Percentiles rank a stretch among this genome's conserved stretches.
phyloP scores from a whole-genome alignment of 1,139 yeast species.

The Zygosaccharomyces sapae region DNA sequence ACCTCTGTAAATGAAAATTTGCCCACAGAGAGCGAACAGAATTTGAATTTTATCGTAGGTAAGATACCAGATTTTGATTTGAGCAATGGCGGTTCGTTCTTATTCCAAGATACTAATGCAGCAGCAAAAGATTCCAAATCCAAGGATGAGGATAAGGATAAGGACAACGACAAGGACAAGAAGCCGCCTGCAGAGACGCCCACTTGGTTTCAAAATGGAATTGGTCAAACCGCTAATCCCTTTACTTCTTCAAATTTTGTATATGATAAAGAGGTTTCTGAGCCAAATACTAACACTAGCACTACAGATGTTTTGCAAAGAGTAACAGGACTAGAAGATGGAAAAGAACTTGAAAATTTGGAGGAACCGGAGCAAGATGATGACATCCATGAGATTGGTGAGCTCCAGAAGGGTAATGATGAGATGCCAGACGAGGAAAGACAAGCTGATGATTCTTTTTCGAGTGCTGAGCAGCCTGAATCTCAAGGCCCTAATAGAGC shows the following conservation, averaged over 20 bases:
- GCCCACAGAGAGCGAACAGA: slow-evolving; percentile 23
- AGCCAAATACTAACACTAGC: slow-evolving; percentile 7
- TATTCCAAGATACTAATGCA: slow-evolving; percentile 17
- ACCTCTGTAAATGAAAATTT: background rate
- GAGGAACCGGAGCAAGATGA: background rate
- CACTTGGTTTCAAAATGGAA: slow-evolving; percentile 21
- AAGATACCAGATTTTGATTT: slow-evolving; percentile 22
- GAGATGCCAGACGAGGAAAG: background rate
- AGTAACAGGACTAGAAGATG: slow-evolving; percentile 18
- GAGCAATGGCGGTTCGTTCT: slow-evolving; percentile 15
- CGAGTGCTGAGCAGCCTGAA: background rate
- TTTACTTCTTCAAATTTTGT: slow-evolving; percentile 20
- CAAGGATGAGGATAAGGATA: slow-evolving; percentile 7
- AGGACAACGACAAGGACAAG: slow-evolving; percentile 8
- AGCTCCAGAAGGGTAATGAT: background rate
- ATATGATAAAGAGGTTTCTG: slow-evolving; percentile 16
- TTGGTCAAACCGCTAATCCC: slow-evolving; percentile 16
- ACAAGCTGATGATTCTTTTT: slow-evolving; percentile 3
- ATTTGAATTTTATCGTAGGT: slow-evolving; percentile 20
- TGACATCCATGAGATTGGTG: background rate
- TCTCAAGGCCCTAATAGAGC: slow-evolving; percentile 7
- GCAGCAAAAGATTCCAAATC: background rate
- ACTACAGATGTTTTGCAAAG: slow-evolving; percentile 13
- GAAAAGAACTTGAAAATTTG: background rate
- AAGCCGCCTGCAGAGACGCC: slow-evolving; percentile 20